These are phyloP conservation scores for Metarhizium robertsii DNA, from an alignment of 2,329 filamentous ascomycete species.

Conservation along the genomic window DNA sequence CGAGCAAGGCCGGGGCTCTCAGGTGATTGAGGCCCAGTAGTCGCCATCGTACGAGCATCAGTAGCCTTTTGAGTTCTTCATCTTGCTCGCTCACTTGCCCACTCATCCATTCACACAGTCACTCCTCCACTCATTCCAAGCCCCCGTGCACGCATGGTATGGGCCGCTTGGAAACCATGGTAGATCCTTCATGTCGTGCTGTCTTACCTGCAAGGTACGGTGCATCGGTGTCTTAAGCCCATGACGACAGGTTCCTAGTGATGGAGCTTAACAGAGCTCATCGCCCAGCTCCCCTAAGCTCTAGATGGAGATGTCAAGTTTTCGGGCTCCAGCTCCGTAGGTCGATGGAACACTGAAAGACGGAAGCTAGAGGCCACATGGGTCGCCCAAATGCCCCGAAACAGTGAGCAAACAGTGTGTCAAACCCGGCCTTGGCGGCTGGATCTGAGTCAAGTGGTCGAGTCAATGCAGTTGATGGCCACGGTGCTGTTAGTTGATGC, in stretches of 20 bases:
- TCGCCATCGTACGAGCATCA: background rate
- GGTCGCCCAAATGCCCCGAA: no score
- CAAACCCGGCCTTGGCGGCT: no score
- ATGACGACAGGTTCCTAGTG: background rate
- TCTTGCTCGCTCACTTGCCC: background rate
- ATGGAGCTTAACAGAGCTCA: no score
- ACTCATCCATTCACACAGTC: background rate
- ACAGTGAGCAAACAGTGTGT: no score
- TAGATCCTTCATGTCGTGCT: background rate
- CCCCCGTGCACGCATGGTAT: background rate
- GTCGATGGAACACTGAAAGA: no score
- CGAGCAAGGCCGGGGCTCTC: background rate
- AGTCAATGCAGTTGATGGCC: no score
- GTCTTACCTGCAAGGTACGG: constrained; percentile 2
- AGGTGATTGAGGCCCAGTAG: background rate
- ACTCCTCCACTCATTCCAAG: background rate
- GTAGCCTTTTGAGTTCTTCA: background rate
- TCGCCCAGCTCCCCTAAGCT: no score
- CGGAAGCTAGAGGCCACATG: no score
- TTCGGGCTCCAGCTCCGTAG: no score
- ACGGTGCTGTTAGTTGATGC: background rate
- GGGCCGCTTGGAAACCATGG: background rate
- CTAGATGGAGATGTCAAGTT: no score
- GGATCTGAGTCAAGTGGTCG: no score
- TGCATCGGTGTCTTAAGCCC: background rate